These are phyloP conservation scores for Stramenopiles sp. DNA, from an alignment of 352 stramenopile species.

Conservation along the genomic window DNA sequence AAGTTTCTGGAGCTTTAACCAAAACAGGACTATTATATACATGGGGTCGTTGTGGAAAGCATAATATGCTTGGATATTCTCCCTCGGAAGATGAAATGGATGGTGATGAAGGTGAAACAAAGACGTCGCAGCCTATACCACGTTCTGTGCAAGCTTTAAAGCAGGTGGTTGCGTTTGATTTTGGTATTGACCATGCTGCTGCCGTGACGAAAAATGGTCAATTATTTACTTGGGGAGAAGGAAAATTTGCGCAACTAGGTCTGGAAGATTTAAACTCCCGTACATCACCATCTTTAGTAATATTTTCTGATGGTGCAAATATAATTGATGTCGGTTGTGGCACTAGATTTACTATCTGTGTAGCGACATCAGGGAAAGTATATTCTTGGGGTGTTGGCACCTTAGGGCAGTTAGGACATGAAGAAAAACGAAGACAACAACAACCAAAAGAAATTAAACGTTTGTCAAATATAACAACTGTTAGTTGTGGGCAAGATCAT, in stretches of 20 bases:
- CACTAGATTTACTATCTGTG: not conserved
- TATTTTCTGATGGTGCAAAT: not conserved
- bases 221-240: conserved; percentile 50
- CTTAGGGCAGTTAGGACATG: not conserved
- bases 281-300: not conserved
- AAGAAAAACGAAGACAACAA: conserved; percentile 39
- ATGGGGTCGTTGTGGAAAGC: conserved; percentile 26
- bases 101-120: not conserved
- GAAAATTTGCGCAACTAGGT: conserved; percentile 49
- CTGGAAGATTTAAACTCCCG: not conserved
- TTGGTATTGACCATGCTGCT: conserved; percentile 30
- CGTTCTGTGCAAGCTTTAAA: not conserved
- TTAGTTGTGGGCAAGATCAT: conserved; percentile 39
- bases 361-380: not conserved
- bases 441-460: conserved; percentile 33
- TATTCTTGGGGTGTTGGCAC: not conserved
- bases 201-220: conserved; percentile 39
- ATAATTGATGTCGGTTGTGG: not conserved
- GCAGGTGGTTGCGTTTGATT: not conserved
- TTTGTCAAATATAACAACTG: conserved; percentile 27
- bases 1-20: conserved; percentile 37
- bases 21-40: conserved; percentile 37
- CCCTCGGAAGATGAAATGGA: conserved; percentile 30
- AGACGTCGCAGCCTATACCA: not conserved
- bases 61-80: not conserved